Evolutionary conservation across 768 basidiomycete species (phyloP).

Genomic region (Rhodotorula graminis): DNA sequence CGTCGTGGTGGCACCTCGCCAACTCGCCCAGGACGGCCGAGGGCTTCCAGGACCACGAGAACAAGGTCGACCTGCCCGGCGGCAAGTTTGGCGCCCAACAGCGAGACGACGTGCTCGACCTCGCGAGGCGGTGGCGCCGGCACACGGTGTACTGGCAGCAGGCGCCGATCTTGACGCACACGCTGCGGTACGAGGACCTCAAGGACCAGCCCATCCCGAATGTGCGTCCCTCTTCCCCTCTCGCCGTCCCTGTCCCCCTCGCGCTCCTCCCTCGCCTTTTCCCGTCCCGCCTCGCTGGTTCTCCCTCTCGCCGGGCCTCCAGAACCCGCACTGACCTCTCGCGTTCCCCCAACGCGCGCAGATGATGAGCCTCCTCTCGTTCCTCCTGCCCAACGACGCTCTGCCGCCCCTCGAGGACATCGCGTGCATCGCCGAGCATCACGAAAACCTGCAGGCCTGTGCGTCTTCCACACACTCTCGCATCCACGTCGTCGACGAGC

Average conservation of each 20-base stretch:
- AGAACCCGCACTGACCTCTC: too few relatives aligned
- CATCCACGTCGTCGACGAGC: too few relatives aligned
- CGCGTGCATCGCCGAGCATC: constrained; percentile 32
- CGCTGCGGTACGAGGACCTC: constrained; percentile 31
- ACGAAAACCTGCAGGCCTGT: constrained; percentile 23
- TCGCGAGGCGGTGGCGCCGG: constrained; percentile 17
- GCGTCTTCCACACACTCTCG: too few relatives aligned
- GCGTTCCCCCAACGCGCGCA: neutral
- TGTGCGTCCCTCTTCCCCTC: neutral
- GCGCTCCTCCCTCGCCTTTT: neutral
- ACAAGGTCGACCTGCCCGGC: constrained; percentile 12
- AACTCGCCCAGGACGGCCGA: constrained; percentile 2
- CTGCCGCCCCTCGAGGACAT: constrained; percentile 27
- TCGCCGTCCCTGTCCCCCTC: too few relatives aligned
- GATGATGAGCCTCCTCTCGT: constrained; percentile 34
- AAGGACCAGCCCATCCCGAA: constrained; percentile 30
- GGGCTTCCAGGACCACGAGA: constrained; percentile 5
- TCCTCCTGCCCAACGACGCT: constrained; percentile 29
- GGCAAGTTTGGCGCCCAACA: constrained; percentile 6
- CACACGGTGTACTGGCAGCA: constrained; percentile 34
- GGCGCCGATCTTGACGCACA: constrained; percentile 22
- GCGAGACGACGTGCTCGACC: constrained; percentile 4
- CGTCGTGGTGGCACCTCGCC: constrained; percentile 19
- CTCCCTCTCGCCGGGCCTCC: too few relatives aligned
- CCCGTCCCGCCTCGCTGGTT: too few relatives aligned